Base-by-base conservation (phyloP, 768 basidiomycete genomes). In the Phaffia australis region DNA sequence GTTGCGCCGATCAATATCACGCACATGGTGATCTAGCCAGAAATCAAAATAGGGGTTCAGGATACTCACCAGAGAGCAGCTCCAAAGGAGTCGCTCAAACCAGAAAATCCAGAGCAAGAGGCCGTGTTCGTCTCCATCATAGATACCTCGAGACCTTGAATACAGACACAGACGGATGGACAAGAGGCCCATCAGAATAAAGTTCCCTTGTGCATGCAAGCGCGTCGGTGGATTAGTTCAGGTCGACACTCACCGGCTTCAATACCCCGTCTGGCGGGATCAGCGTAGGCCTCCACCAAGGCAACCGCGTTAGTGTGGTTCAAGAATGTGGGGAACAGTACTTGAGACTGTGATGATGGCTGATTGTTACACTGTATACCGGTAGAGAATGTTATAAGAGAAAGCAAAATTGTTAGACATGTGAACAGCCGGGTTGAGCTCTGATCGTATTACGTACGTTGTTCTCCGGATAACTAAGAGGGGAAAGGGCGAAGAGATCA, bases 51-150 rank as follows among this genome's bases (percentile, higher is more conserved):
- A 25, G 9, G 23, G 19, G 56, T 29, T 32, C 25, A 55, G 23
- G 49, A 61, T 5, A 84, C 70, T 2, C 77, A 83, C 85, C 85
- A 86, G 2, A 87, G 75, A 3, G 84, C 83, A 0, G 82, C 83
- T 1, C 77, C 79, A 66, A 82, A 86, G 71, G 80, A 74, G 78
- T 88, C 81, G 78, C 84, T 74, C 75, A 85, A 79, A 61, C 80
- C 79, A 16, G 76, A 73, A 72, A 80, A 82, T 21, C 80, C 81
- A 69, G 78, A 80, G 72, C 81, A 83, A 57, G 77, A 79, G 2
- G 79, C 59, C 30, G 86, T 79, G 62, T 86, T 86, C 16, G 83
- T 85, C 75, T 87, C 86, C 69, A 86, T 80, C 84, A 87, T 85
- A 61, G 85, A 70, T 46, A 86, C 74, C 23, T 79, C 79, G 73